Percentiles rank a stretch among this genome's conserved stretches.
Evolutionary conservation across 1,284 basidiomycete genomes (phyloP).

Genomic region (Stygiomarasmius scandens): DNA sequence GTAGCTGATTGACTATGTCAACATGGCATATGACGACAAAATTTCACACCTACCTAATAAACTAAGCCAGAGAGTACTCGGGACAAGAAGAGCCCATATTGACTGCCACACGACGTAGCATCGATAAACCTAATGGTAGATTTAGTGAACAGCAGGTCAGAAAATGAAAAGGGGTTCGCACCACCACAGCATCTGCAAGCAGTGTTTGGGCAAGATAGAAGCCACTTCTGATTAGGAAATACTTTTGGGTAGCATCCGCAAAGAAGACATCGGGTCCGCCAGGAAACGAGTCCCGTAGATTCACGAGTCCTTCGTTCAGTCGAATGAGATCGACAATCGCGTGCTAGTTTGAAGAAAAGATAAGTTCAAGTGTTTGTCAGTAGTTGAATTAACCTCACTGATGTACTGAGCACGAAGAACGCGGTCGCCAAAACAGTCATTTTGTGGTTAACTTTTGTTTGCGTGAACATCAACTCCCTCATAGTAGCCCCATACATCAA

Average conservation of each 20-base stretch:
- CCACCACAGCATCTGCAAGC: conserved; percentile 9
- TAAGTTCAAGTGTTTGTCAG: not conserved
- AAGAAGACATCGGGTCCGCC: conserved; percentile 1
- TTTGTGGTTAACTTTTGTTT: not conserved
- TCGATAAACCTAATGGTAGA: not conserved
- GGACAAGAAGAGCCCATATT: not conserved
- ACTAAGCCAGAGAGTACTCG: not conserved
- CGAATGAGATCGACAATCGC: conserved; percentile 1
- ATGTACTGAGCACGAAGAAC: not conserved
- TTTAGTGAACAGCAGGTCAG: not conserved
- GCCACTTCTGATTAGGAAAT: not conserved
- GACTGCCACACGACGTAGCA: conserved; percentile 6
- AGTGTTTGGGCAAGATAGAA: conserved; percentile 2
- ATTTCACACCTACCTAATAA: not conserved
- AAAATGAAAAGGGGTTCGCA: not conserved
- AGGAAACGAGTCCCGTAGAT: not conserved
- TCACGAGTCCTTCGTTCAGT: conserved; percentile 1
- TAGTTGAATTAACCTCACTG: not conserved
- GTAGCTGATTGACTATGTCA: not conserved
- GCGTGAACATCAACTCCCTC: not conserved
- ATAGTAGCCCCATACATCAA: conserved; percentile 2
- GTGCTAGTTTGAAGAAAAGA: not conserved
- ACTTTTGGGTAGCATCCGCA: not conserved
- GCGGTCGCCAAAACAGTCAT: not conserved
- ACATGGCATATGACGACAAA: not conserved